Conservation (phyloP, 768 basidiomycete species). For the Multifurca ochricompacta region DNA sequence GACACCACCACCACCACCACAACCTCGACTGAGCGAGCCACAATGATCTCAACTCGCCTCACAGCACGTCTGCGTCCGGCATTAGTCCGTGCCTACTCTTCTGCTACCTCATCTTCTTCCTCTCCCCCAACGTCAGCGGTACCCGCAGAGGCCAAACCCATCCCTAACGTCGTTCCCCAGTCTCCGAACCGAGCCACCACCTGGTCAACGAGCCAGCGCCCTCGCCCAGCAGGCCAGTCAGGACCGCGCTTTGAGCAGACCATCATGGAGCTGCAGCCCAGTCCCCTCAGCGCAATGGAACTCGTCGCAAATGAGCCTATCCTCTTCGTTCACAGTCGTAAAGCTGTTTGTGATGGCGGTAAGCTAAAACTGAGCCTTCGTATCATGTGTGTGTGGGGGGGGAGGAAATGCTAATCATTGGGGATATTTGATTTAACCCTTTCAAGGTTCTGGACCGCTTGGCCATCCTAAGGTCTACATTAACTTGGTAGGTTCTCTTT, state of each 20-base stretch:
- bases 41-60: conserved; percentile 16
- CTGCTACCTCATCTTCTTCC: conserved; percentile 4
- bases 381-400: background rate
- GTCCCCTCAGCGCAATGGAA: conserved; percentile 85
- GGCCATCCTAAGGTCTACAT: conserved; percentile 97
- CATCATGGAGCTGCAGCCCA: conserved; percentile 77
- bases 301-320: conserved; percentile 83
- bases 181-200: conserved; percentile 75
- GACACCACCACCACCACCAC: background rate
- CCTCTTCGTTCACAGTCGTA: conserved; percentile 70
- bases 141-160: conserved; percentile 21
- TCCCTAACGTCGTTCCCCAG: conserved; percentile 42
- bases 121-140: conserved; percentile 20
- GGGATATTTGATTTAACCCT: background rate
- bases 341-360: conserved; percentile 95
- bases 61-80: conserved; percentile 18
- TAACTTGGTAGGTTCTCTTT: conserved; percentile 62
- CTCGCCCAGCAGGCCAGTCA: conserved; percentile 50
- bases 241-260: conserved; percentile 93
- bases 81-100: conserved; percentile 11
- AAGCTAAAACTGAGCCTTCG: conserved; percentile 27
- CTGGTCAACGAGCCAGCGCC: conserved; percentile 80
- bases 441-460: conserved; percentile 80
- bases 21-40: background rate
- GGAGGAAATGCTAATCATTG: background rate